phyloP scores from a whole-genome alignment of 257 asterid genomes.

The Nicotiana undulata region DNA sequence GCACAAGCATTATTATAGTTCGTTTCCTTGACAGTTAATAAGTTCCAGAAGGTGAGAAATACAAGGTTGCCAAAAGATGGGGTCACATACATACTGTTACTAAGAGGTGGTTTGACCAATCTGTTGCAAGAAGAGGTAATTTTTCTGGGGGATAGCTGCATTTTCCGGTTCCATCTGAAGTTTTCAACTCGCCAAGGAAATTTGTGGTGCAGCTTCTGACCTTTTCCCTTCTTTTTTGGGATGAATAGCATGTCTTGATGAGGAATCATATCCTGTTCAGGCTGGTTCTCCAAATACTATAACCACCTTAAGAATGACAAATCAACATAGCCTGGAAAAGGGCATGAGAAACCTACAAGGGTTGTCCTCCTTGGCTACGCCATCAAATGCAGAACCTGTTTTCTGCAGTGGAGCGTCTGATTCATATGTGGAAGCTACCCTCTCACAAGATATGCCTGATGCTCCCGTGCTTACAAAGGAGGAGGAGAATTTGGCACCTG shows the following conservation, averaged over 20 bases:
- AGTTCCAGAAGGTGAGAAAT: constrained; percentile 90
- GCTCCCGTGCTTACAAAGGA: constrained; percentile 33
- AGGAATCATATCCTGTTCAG: constrained; percentile 84
- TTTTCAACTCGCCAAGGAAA: neutral
- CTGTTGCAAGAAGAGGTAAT: constrained; percentile 83
- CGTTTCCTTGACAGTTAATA: constrained; percentile 57
- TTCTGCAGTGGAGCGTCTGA: constrained; percentile 35
- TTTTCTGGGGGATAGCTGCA: constrained; percentile 16
- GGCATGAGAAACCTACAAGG: constrained; percentile 37
- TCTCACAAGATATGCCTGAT: constrained; percentile 24
- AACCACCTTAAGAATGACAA: constrained; percentile 36
- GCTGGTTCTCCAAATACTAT: constrained; percentile 35
- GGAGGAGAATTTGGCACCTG: constrained; percentile 30
- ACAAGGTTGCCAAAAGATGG: constrained; percentile 86
- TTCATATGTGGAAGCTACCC: constrained; percentile 38
- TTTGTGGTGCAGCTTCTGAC: constrained; percentile 23
- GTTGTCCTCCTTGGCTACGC: constrained; percentile 42
- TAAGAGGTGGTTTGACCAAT: constrained; percentile 83
- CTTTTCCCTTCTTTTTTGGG: constrained; percentile 19
- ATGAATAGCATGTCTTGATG: constrained; percentile 69
- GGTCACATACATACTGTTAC: constrained; percentile 56
- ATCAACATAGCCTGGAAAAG: constrained; percentile 50
- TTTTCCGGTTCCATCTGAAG: constrained; percentile 7
- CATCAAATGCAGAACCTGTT: constrained; percentile 40
- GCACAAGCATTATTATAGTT: constrained; percentile 8